Base-by-base conservation (phyloP, 2,329 filamentous ascomycete genomes). In the Paracamarosporium sp. region DNA sequence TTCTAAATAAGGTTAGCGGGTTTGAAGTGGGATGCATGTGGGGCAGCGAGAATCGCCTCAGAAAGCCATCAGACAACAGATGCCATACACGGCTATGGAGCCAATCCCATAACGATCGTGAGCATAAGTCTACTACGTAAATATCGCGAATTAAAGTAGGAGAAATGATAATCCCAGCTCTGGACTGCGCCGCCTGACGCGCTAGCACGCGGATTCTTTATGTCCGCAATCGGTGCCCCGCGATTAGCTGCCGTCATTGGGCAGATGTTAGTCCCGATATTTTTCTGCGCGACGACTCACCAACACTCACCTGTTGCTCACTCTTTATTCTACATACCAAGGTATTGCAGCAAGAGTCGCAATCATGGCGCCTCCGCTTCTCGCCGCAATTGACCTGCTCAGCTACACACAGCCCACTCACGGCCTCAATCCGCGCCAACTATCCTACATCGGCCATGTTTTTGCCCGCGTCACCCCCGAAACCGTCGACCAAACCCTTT, bases 381-480 rank as follows among this genome's bases (percentile, higher is more conserved):
- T 85, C 53, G 78, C 80, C 50, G 78, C 81, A 61, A 82, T 84
- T 71, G 79, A 84, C 69, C 65, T 83, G 51, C 64, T 73, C 41
- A 71, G 64, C 40, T 79, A 78, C 69, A 70, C 79, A 61, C 73
- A 78, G 61, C 65, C 81, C 60, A 66, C 80, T 38, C 76, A 79
- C 53, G 85, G 85, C 56, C 80, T 88, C 55, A 76, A 79, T 47
- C 73, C 83, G 45, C 78, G 83, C 57, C 72, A 76, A 31, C 60
- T 89, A 62, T 82, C 85, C 30, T 87, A 85, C 72, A 79, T 89
- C 53, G 85, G 85, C 63, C 81, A 82, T 56, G 82, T 87, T 56
- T 83, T 86, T 66, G 76, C 85, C 54, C 80, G 79, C 62, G 81
- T 84, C 55, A 81, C 81, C 17, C 76, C 82, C 47, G 75, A 80